A percentile compares a stretch with the other conserved stretches of the same genome.
Conservation (phyloP, 2,329 filamentous ascomycete genomes). For the Ceratocystis cubensis region DNA sequence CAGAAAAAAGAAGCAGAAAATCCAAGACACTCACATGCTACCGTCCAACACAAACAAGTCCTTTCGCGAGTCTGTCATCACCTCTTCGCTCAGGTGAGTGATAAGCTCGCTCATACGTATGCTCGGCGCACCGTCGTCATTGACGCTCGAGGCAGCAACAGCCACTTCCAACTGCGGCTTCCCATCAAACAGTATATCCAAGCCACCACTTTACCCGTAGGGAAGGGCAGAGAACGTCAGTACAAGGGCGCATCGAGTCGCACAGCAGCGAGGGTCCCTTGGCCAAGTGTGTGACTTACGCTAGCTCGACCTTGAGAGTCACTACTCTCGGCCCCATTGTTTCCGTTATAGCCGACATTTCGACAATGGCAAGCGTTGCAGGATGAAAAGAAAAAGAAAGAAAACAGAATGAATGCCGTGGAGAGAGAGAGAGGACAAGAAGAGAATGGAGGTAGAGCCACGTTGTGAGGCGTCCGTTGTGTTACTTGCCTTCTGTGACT, state of each 20-base stretch:
- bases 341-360: not conserved
- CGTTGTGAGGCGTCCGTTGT: not conserved
- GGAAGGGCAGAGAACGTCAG: not conserved
- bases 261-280: not conserved
- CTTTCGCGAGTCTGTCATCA: conserved; percentile 74
- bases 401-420: too few species aligned
- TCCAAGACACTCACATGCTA: conserved; percentile 57
- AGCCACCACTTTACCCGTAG: conserved; percentile 53
- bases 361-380: not conserved
- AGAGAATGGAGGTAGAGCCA: not conserved
- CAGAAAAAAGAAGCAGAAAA: not conserved
- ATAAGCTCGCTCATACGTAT: conserved; percentile 63
- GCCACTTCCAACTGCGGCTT: conserved; percentile 58
- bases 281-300: conserved; percentile 29
- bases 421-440: too few species aligned
- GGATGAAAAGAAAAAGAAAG: not conserved
- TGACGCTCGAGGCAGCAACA: conserved; percentile 50
- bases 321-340: conserved; percentile 29
- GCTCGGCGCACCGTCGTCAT: conserved; percentile 34
- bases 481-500: not conserved
- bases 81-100: conserved; percentile 60
- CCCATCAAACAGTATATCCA: conserved; percentile 88
- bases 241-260: not conserved
- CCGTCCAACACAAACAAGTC: conserved; percentile 82
- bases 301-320: conserved; percentile 60